phyloP scores from a whole-genome alignment of 1,284 basidiomycete species.

The Puccinia sorghi region DNA sequence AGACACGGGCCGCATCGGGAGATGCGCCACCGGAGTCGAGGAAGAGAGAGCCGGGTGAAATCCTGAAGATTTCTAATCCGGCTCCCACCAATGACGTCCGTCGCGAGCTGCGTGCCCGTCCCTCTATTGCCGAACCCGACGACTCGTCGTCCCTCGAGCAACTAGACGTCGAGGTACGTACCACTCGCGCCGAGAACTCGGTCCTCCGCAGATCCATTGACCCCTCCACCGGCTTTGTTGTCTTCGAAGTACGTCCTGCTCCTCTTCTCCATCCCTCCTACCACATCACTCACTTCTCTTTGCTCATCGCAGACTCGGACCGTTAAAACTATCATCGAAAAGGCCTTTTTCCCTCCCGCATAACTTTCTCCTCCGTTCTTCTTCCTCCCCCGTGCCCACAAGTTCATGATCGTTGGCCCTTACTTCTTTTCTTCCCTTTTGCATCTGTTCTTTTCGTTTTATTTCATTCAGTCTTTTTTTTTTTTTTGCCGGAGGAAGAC shows the following conservation, averaged over 20 bases:
- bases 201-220: constrained; percentile 24
- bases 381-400: neutral
- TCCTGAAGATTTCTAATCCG: constrained; percentile 15
- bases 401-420: too few relatives aligned
- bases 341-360: constrained; percentile 23
- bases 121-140: too few relatives aligned
- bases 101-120: neutral
- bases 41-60: neutral
- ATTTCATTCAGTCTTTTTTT: too few relatives aligned
- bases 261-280: neutral
- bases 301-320: constrained; percentile 25
- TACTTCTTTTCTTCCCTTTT: too few relatives aligned
- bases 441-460: too few relatives aligned
- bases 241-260: constrained; percentile 16
- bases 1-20: neutral
- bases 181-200: constrained; percentile 23
- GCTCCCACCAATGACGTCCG: neutral
- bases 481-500: too few relatives aligned
- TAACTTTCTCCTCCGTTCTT: neutral
- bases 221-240: neutral
- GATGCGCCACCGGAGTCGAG: neutral
- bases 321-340: constrained; percentile 33
- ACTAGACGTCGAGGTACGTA: constrained; percentile 37
- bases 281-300: neutral
- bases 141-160: too few relatives aligned